Evolutionary conservation across 2,329 filamentous ascomycete genomes (phyloP).

Genomic region (Passalora sequoiae): DNA sequence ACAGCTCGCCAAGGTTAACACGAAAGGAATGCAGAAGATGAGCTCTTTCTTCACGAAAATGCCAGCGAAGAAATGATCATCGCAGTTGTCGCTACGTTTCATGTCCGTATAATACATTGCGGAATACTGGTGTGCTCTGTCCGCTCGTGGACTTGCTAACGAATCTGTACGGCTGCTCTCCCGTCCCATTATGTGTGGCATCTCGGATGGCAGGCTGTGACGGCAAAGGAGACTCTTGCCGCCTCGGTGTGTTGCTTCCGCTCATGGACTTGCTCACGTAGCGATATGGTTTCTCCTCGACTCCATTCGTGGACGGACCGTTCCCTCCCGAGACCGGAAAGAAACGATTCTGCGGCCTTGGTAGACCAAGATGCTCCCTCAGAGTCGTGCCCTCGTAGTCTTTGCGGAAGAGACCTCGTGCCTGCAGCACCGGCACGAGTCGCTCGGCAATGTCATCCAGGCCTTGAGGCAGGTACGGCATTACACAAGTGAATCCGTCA

Average conservation of each 20-base stretch:
- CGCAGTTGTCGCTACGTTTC: neutral
- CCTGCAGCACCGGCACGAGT: constrained; percentile 24
- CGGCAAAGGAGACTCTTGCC: neutral
- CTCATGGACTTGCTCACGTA: constrained; percentile 4
- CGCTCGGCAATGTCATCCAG: constrained; percentile 23
- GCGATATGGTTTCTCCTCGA: neutral
- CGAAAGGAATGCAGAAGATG: constrained; percentile 92
- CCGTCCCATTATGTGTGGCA: neutral
- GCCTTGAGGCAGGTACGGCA: constrained; percentile 25
- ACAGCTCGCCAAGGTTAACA: constrained; percentile 84
- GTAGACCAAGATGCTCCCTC: constrained; percentile 24
- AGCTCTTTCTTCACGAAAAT: constrained; percentile 83
- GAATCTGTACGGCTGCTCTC: neutral
- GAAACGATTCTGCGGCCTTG: constrained; percentile 23
- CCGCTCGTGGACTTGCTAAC: constrained; percentile 4
- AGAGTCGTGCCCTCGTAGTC: constrained; percentile 24
- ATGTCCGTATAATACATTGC: neutral
- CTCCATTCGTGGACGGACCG: neutral
- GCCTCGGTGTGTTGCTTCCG: neutral
- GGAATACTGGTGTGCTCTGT: constrained; percentile 3
- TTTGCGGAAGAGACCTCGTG: constrained; percentile 21
- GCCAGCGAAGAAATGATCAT: constrained; percentile 15
- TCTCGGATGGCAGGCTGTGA: neutral
- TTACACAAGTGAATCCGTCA: constrained; percentile 25
- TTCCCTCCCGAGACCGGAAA: constrained; percentile 7